Evolutionary conservation across 371 early-diverging fungal species (phyloP).

Genomic region (Dichotomocladium elegans): DNA sequence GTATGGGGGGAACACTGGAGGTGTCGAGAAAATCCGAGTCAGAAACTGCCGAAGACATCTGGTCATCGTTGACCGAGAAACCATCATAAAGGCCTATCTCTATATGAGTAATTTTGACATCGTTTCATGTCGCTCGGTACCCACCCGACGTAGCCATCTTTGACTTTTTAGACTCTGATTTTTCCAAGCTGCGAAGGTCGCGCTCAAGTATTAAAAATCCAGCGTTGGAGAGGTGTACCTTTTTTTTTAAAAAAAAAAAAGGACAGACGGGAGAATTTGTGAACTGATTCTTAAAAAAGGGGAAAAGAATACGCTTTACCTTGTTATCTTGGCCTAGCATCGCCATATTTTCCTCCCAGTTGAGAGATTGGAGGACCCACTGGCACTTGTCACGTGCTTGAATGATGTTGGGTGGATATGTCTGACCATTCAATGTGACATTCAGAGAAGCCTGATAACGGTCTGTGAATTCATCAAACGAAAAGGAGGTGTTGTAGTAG

Average conservation of each 20-base stretch:
- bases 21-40: slow-evolving; percentile 20
- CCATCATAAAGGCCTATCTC: slow-evolving; percentile 20
- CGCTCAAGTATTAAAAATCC: slow-evolving; percentile 73
- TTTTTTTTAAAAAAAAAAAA: too few relatives aligned
- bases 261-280: not conserved
- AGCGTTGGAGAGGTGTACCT: slow-evolving; percentile 69
- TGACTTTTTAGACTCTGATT: slow-evolving; percentile 38
- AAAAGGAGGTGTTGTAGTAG: slow-evolving; percentile 52
- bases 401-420: not conserved
- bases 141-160: slow-evolving; percentile 27
- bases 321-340: slow-evolving; percentile 32
- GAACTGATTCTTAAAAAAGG: not conserved
- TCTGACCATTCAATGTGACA: slow-evolving; percentile 17
- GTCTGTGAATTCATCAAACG: slow-evolving; percentile 59
- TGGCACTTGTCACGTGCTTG: slow-evolving; percentile 45
- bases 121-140: not conserved
- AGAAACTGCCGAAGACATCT: slow-evolving; percentile 28
- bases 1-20: not conserved
- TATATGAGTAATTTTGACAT: not conserved
- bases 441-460: slow-evolving; percentile 60
- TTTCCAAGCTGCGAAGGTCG: slow-evolving; percentile 45
- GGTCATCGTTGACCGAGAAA: slow-evolving; percentile 34
- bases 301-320: too few relatives aligned
- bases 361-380: slow-evolving; percentile 45
- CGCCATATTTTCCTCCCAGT: slow-evolving; percentile 69